A percentile compares a stretch with the other conserved stretches of the same genome.
Conservation (phyloP, 768 basidiomycete genomes). For the Trametopsis cervina region DNA sequence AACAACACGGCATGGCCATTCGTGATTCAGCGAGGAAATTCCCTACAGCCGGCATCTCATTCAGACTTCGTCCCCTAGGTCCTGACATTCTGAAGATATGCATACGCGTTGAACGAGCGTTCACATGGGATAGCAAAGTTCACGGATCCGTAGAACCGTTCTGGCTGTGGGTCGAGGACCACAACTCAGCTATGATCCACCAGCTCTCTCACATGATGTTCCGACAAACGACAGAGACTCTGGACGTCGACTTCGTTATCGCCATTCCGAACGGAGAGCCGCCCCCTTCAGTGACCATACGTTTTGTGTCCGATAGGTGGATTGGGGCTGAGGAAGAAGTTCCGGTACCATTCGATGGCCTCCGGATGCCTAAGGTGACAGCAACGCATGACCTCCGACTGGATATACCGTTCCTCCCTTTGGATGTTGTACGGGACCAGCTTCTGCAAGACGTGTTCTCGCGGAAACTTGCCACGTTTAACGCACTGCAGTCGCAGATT, state of each 20-base stretch:
- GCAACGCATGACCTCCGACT: conserved; percentile 54
- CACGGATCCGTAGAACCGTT: conserved; percentile 82
- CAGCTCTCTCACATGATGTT: conserved; percentile 72
- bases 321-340: conserved; percentile 81
- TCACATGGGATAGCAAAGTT: conserved; percentile 72
- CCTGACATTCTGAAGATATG: conserved; percentile 76
- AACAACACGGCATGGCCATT: conserved; percentile 73
- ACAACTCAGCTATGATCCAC: conserved; percentile 71
- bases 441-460: conserved; percentile 40
- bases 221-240: conserved; percentile 49
- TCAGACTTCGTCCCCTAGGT: conserved; percentile 74
- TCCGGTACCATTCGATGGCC: conserved; percentile 49
- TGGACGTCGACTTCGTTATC: conserved; percentile 76
- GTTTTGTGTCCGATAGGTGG: conserved; percentile 88
- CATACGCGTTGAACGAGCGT: conserved; percentile 55
- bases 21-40: conserved; percentile 78
- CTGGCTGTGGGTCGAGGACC: conserved; percentile 94
- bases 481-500: conserved; percentile 82
- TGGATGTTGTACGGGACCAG: conserved; percentile 43
- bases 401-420: conserved; percentile 68
- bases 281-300: conserved; percentile 64
- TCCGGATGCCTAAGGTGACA: conserved; percentile 69
- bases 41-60: conserved; percentile 61
- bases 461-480: conserved; percentile 50
- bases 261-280: conserved; percentile 53